These are phyloP conservation scores for Backusella sp. DNA, from an alignment of 192 early-diverging fungal species.

Conservation along the genomic window DNA sequence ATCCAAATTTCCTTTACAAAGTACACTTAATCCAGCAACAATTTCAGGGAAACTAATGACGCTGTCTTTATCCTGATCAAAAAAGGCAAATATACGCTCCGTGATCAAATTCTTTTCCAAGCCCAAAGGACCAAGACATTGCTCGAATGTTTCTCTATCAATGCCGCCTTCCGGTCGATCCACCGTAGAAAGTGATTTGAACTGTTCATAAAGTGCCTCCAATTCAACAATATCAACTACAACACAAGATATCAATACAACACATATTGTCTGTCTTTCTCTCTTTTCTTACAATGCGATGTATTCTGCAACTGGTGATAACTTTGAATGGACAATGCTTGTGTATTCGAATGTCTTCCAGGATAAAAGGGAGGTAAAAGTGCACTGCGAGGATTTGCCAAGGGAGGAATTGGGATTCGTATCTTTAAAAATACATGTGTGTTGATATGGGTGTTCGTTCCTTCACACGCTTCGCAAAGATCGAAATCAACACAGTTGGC, in stretches of 20 bases:
- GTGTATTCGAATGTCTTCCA: constrained; percentile 28
- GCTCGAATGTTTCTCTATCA: constrained; percentile 74
- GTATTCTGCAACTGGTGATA: constrained; percentile 49
- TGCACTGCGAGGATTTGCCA: constrained; percentile 75
- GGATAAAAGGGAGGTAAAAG: constrained; percentile 80
- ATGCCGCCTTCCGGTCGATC: constrained; percentile 68
- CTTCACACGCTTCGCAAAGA: constrained; percentile 91
- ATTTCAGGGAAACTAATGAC: constrained; percentile 83
- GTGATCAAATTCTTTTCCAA: constrained; percentile 83
- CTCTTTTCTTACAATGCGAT: constrained; percentile 65
- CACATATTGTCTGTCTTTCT: too few relatives aligned
- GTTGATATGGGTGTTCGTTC: constrained; percentile 61
- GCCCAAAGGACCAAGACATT: constrained; percentile 84
- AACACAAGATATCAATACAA: background rate
- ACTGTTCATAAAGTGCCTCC: constrained; percentile 85
- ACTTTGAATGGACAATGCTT: constrained; percentile 32
- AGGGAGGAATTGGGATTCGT: constrained; percentile 86
- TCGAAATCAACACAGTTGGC: constrained; percentile 93
- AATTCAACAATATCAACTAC: constrained; percentile 85
- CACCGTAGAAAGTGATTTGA: constrained; percentile 73
- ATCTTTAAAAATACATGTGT: constrained; percentile 93
- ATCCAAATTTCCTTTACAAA: constrained; percentile 86
- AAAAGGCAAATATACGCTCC: constrained; percentile 84
- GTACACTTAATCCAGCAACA: constrained; percentile 74
- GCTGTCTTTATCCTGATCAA: constrained; percentile 81